Conservation (phyloP, 139 green algal genomes). For the Chlorella sp. region DNA sequence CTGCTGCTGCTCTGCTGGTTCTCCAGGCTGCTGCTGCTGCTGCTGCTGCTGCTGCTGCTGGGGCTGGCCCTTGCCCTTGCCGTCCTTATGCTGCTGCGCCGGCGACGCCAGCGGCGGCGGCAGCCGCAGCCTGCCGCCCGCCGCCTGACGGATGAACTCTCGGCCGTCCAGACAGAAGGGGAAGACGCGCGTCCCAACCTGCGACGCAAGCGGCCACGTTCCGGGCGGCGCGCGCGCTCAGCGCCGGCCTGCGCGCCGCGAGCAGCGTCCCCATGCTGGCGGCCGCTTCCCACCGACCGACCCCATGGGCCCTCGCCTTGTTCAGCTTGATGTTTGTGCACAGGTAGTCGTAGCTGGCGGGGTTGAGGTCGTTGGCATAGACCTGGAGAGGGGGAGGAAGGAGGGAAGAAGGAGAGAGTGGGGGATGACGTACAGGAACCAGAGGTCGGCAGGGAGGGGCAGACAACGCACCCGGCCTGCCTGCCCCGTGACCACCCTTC, state of each 20-base stretch:
- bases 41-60: neutral
- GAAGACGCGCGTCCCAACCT: slow-evolving; percentile 40
- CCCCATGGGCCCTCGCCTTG: slow-evolving; percentile 73
- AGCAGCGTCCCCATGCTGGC: too few relatives aligned
- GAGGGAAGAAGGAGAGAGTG: too few relatives aligned
- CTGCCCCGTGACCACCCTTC: too few relatives aligned
- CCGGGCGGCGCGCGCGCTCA: neutral
- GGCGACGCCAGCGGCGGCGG: neutral
- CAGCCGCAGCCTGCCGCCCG: slow-evolving; percentile 4
- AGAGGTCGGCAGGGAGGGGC: too few relatives aligned
- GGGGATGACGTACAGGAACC: too few relatives aligned
- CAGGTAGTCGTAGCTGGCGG: slow-evolving; percentile 75
- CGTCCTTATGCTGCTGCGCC: neutral
- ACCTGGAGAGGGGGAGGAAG: too few relatives aligned
- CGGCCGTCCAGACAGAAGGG: slow-evolving; percentile 81
- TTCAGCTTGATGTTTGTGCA: slow-evolving; percentile 81
- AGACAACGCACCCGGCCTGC: too few relatives aligned
- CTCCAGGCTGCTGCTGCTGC: neutral
- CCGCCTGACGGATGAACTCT: slow-evolving; percentile 42
- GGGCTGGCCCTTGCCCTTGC: too few relatives aligned
- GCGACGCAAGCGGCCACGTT: neutral
- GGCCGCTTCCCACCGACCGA: too few relatives aligned
- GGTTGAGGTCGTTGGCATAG: slow-evolving; percentile 98
- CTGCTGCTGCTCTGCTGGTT: neutral
- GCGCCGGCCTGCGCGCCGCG: neutral